Base-by-base conservation (phyloP, 495 filamentous ascomycete genomes). In the Aspergillus indologenus region DNA sequence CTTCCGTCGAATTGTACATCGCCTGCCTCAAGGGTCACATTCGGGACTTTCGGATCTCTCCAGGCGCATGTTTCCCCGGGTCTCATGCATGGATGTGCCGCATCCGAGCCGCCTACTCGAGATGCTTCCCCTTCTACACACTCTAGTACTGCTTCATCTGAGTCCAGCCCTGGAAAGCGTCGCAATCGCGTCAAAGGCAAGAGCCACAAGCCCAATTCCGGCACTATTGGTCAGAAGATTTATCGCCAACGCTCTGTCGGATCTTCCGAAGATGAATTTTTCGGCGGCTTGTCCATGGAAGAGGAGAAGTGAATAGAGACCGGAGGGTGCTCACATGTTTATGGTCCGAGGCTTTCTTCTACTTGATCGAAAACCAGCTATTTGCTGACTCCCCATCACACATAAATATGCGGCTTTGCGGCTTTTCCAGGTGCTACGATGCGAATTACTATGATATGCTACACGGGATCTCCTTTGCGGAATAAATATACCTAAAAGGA, bases 91-190 rank as follows among this genome's bases (percentile, higher is more conserved):
- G 63, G 57, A 43, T 53, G 54, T n/a, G 45, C 43, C 23, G 31
- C 49, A 5, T 65, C 61, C 5, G 61, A 64, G 19, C 47, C 68
- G 50, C 59, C 63, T n/a, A 61, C 57, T 43, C 68, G 68, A 8
- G 58, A 54, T 34, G 54, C 31, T 19, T 67, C 68, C 9, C 68
- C 68, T 4, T 63, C 60, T n/a, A 51, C 52, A 18, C 56, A 60
- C 29, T 60, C 61, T 3, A 43, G 49, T 12, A 51, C 52, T 31
- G 24, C 49, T 2, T 63, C 61, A 4, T 61, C 63, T 11, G 56
- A 57, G 19, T 53, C 56, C 51, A 66, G 66, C 24, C 64, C 62
- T 43, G 29, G 48, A 6, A 47, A 48, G 9, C 26, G 57, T 46
- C 56, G 58, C 45, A 55, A 29, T 44, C 60, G 54, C 7, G 24